phyloP scores from a whole-genome alignment of 768 basidiomycete species.

The Arthromyces matolae region DNA sequence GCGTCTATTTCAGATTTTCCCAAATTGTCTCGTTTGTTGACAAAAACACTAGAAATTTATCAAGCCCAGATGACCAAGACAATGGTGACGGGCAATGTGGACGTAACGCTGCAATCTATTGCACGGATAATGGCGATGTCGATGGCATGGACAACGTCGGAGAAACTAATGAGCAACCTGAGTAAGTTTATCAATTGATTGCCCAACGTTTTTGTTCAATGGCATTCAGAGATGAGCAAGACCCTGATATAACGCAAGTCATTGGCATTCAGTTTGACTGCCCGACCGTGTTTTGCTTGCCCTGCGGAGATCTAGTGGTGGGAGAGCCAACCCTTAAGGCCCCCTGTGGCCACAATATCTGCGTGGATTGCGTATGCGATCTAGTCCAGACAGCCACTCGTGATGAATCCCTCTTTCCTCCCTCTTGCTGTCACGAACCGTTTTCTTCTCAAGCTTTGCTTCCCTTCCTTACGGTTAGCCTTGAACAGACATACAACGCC shows the following conservation, averaged over 20 bases:
- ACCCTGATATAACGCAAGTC: constrained; percentile 1
- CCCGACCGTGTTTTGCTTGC: constrained; percentile 11
- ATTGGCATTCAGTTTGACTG: constrained; percentile 10
- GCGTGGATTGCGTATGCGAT: constrained; percentile 35
- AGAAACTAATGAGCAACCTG: too few species aligned
- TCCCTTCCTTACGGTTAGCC: constrained; percentile 24
- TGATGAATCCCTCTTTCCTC: constrained; percentile 47
- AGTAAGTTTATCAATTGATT: too few species aligned
- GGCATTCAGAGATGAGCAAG: not conserved
- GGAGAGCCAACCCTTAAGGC: constrained; percentile 27
- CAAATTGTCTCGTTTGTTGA: too few species aligned
- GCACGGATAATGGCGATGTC: too few species aligned
- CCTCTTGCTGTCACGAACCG: constrained; percentile 42
- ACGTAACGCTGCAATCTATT: too few species aligned
- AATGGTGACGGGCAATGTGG: not conserved
- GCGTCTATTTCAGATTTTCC: too few species aligned
- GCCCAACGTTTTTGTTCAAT: too few species aligned
- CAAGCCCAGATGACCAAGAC: not conserved
- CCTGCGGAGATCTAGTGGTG: constrained; percentile 13
- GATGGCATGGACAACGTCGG: too few species aligned
- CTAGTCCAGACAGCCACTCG: constrained; percentile 39
- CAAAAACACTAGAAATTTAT: too few species aligned
- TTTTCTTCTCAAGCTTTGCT: constrained; percentile 27
- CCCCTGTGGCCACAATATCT: constrained; percentile 45
- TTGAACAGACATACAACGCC: constrained; percentile 29